These are phyloP conservation scores for Hydrangea macrophylla DNA, from an alignment of 148 eudicot genomes.

Conservation along the genomic window DNA sequence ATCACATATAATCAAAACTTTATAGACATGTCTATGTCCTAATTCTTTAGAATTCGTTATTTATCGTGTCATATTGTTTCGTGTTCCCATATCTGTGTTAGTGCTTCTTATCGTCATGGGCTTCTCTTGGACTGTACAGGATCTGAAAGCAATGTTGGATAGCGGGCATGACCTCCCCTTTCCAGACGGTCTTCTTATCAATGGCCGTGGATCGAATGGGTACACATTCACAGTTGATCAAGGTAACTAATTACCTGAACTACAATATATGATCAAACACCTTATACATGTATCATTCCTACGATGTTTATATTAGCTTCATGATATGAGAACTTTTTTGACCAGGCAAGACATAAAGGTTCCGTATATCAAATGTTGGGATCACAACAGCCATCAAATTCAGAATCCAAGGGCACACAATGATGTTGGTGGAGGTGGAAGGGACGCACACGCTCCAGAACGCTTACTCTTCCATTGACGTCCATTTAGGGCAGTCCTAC, in stretches of 20 bases:
- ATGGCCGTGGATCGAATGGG: slow-evolving; percentile 58
- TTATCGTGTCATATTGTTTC: neutral
- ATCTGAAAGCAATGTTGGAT: slow-evolving; percentile 50
- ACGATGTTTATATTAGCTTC: neutral
- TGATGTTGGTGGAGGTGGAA: slow-evolving; percentile 61
- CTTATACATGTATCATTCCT: neutral
- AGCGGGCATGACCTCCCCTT: slow-evolving; percentile 52
- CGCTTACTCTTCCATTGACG: slow-evolving; percentile 47
- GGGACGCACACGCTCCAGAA: slow-evolving; percentile 65
- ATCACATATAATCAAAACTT: too few species aligned
- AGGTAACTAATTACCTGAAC: slow-evolving; percentile 26
- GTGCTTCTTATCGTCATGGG: too few species aligned
- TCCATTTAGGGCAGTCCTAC: slow-evolving; percentile 70
- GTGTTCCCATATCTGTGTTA: too few species aligned
- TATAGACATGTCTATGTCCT: too few species aligned
- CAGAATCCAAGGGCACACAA: slow-evolving; percentile 60
- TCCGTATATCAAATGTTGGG: slow-evolving; percentile 67
- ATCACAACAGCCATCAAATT: slow-evolving; percentile 47
- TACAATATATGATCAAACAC: neutral
- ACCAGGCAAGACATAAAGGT: slow-evolving; percentile 67
- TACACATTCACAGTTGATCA: slow-evolving; percentile 59
- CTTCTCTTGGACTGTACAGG: slow-evolving; percentile 18
- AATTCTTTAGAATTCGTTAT: neutral
- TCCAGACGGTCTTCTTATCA: slow-evolving; percentile 68
- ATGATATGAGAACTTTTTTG: neutral